Conservation (phyloP, 2,329 filamentous ascomycete species). For the Stagonosporopsis tanaceti region DNA sequence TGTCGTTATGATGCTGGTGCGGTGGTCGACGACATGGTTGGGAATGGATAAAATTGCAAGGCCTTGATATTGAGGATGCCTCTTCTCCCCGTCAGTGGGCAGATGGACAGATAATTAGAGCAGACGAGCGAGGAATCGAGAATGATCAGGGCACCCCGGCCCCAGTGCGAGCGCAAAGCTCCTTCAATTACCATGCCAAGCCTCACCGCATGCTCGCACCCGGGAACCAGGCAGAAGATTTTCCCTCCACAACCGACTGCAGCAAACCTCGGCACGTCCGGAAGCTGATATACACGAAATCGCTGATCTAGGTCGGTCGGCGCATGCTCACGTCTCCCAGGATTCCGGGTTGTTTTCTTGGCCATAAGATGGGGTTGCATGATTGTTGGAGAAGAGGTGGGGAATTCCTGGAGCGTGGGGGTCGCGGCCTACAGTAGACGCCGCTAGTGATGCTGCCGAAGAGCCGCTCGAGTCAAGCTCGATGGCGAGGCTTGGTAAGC, state of each 20-base stretch:
- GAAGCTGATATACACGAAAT: background rate
- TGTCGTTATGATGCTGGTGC: background rate
- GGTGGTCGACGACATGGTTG: background rate
- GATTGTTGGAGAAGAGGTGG: conserved; percentile 15
- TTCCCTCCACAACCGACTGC: background rate
- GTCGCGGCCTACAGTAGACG: conserved; percentile 1
- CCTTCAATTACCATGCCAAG: background rate
- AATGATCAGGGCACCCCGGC: background rate
- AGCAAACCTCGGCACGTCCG: conserved; percentile 4
- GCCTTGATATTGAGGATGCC: too few relatives aligned
- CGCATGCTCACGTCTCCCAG: background rate
- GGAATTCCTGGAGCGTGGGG: conserved; percentile 17
- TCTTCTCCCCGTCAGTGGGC: background rate
- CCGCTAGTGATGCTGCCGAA: conserved; percentile 5
- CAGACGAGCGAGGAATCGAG: background rate
- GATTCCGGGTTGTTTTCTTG: conserved; percentile 13
- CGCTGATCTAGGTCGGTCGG: conserved; percentile 1
- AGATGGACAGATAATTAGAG: background rate
- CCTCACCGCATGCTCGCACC: background rate
- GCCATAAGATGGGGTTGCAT: conserved; percentile 5
- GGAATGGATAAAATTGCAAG: background rate
- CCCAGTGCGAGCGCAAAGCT: background rate
- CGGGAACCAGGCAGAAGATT: background rate
- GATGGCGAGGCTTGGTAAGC: conserved; percentile 4
- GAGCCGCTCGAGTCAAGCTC: conserved; percentile 15